Conservation (phyloP, 2,329 filamentous ascomycete genomes). For the Colletotrichum sansevieriae region DNA sequence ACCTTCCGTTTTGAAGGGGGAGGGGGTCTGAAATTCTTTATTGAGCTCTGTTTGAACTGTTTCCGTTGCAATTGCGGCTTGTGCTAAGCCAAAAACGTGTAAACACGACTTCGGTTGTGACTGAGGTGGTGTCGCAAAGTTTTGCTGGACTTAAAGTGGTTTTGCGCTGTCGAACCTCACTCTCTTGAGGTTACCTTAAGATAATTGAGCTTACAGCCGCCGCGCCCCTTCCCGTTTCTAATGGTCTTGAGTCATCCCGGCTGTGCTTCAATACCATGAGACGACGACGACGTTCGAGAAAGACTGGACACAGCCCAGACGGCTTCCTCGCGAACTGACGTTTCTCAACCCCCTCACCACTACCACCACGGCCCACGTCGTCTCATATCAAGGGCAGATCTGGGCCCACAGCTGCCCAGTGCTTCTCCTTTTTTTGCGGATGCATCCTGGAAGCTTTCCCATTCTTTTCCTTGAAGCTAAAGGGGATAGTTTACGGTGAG, state of each 20-base stretch:
- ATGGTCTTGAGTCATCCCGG: not conserved
- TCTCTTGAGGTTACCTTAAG: too few relatives aligned
- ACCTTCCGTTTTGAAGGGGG: conserved; percentile 20
- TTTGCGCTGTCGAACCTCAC: not conserved
- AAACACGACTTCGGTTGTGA: too few relatives aligned
- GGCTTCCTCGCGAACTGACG: not conserved
- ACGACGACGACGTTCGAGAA: conserved; percentile 31
- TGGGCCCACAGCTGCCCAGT: conserved; percentile 29
- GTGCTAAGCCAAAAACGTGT: too few relatives aligned
- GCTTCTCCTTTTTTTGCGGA: conserved; percentile 24
- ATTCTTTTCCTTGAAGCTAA: not conserved
- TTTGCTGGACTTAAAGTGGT: not conserved
- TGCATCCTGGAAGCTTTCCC: not conserved
- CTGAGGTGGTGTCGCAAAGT: not conserved
- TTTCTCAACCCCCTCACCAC: not conserved
- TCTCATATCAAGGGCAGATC: conserved; percentile 34
- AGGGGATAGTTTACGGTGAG: not conserved
- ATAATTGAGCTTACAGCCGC: not conserved
- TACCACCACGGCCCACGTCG: conserved; percentile 4
- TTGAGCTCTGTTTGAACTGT: conserved; percentile 16
- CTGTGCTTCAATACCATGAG: conserved; percentile 5
- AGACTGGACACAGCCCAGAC: conserved; percentile 10
- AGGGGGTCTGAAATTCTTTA: not conserved
- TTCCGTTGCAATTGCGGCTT: not conserved
- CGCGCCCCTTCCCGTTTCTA: not conserved